Evolutionary conservation across 2,329 filamentous ascomycete species (phyloP).

Genomic region (Penicillium sp.): DNA sequence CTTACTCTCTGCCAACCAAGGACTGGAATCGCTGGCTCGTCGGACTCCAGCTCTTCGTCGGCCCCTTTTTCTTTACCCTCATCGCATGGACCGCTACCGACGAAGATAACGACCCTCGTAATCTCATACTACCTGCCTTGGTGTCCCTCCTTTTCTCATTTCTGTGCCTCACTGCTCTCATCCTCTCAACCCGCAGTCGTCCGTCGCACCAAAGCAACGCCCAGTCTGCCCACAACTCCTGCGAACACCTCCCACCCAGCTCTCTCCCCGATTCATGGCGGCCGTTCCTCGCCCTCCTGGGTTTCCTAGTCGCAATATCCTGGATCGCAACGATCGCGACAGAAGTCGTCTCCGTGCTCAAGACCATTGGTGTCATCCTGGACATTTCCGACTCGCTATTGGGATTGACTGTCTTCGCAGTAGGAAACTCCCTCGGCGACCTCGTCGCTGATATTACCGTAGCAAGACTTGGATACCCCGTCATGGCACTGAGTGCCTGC

Average conservation of each 20-base stretch:
- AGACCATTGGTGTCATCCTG: constrained; percentile 85
- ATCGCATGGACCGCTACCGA: constrained; percentile 62
- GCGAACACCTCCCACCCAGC: constrained; percentile 30
- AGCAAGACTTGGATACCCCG: constrained; percentile 84
- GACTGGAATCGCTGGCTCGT: constrained; percentile 92
- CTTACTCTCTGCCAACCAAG: constrained; percentile 26
- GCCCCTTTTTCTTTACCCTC: constrained; percentile 74
- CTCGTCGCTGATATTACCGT: constrained; percentile 93
- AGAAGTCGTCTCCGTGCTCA: constrained; percentile 91
- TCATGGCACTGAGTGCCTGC: constrained; percentile 92
- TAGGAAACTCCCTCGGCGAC: constrained; percentile 92
- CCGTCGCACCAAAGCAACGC: constrained; percentile 34
- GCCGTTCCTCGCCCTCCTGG: constrained; percentile 75
- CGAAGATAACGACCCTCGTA: constrained; percentile 48
- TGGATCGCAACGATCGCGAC: constrained; percentile 97
- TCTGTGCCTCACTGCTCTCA: constrained; percentile 60
- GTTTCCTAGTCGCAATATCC: constrained; percentile 84
- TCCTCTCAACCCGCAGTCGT: constrained; percentile 56
- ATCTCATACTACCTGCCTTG: constrained; percentile 56
- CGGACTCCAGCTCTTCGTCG: constrained; percentile 76
- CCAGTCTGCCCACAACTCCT: background rate
- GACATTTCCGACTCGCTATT: constrained; percentile 93
- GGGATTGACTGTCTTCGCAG: constrained; percentile 90
- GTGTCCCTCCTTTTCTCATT: constrained; percentile 66
- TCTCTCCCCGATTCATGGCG: constrained; percentile 66